These are phyloP conservation scores for Coemansia sp. DNA, from an alignment of 192 early-diverging fungal species.

Conservation along the genomic window DNA sequence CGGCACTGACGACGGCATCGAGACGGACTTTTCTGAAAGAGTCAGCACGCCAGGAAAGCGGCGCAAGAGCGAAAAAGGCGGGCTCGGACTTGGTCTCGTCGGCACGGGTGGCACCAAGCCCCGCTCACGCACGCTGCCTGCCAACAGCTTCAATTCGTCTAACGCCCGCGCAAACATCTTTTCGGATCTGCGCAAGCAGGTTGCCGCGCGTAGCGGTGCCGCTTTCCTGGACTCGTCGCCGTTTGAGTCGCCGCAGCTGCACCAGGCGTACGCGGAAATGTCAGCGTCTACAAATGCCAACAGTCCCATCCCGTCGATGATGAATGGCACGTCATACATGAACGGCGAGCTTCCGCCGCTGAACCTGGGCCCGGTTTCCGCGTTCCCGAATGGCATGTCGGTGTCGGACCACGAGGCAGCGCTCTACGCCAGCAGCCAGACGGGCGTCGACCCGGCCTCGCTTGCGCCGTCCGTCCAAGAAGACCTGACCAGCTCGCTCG, in stretches of 20 bases:
- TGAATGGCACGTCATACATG: constrained; percentile 15
- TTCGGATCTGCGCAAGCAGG: constrained; percentile 41
- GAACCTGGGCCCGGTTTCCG: constrained; percentile 16
- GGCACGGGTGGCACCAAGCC: constrained; percentile 25
- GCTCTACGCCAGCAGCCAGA: constrained; percentile 12
- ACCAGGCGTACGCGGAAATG: constrained; percentile 23
- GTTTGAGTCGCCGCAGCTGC: constrained; percentile 25
- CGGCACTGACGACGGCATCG: constrained; percentile 2
- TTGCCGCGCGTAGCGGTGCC: constrained; percentile 26
- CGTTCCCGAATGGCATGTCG: constrained; percentile 17
- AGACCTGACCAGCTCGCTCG: constrained; percentile 26
- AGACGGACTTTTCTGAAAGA: constrained; percentile 1
- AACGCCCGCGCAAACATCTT: constrained; percentile 14
- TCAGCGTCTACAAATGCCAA: background rate
- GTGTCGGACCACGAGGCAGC: constrained; percentile 8
- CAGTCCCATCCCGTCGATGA: constrained; percentile 20
- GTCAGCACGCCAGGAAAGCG: constrained; percentile 14
- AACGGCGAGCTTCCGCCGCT: constrained; percentile 16
- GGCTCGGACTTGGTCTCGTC: constrained; percentile 10
- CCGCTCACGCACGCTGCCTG: constrained; percentile 40
- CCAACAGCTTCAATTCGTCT: constrained; percentile 15
- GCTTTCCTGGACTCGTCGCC: constrained; percentile 27
- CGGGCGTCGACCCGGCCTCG: constrained; percentile 4
- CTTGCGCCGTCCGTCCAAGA: constrained; percentile 5
- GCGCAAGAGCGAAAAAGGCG: constrained; percentile 6